Evolutionary conservation across 345 rosid species (phyloP), one percentile per base, ranked within the genome.

Genomic region (Populus pruinosa): DNA sequence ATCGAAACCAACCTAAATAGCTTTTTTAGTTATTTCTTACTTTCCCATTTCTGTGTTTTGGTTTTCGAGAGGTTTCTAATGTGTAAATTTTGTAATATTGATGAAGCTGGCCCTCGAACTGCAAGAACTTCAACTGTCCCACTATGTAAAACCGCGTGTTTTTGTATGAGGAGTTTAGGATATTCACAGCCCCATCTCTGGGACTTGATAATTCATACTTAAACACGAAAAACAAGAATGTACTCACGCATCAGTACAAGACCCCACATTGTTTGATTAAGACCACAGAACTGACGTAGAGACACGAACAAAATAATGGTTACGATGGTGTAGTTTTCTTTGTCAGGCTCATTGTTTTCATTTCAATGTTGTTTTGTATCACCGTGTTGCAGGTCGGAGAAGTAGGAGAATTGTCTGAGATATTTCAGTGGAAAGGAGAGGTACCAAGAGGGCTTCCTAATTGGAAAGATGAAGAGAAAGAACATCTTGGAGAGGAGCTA

Each of bases 391-490:
- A 86, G 87, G 85, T 86, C 9, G 85, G 88, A 38, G 88, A 86
- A 78, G 87, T 86, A 21, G 88, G 88, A 11, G 77, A 74, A 38
- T 39, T 74, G 33, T 74, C 77, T 18, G 77, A 74, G 61, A 74
- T 74, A 74, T 86, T 86, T 75, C 88, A 83, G 38, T 86, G 88
- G 88, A 83, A 38, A 72, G 88, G 88, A 77, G 88, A 86, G 78
- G 88, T 86, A 55, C 78, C 72, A 2, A 83, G 70, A 79, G 88
- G 88, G 39, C 64, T 86, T 50, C 85, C 86, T 29, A 73, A 77
- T 29, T 86, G 88, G 88, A 69, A 77, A 43, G 83, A 77, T 9
- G 69, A 79, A 63, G 88, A 86, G 9, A 86, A 82, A 67, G 83
- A 76, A 71, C 88, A 86, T 70, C 72, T 86, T 0, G 88, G 79